A percentile compares a stretch with the other conserved stretches of the same genome.
phyloP scores from a whole-genome alignment of 352 stramenopile genomes.

The Globisporangium middletonii region DNA sequence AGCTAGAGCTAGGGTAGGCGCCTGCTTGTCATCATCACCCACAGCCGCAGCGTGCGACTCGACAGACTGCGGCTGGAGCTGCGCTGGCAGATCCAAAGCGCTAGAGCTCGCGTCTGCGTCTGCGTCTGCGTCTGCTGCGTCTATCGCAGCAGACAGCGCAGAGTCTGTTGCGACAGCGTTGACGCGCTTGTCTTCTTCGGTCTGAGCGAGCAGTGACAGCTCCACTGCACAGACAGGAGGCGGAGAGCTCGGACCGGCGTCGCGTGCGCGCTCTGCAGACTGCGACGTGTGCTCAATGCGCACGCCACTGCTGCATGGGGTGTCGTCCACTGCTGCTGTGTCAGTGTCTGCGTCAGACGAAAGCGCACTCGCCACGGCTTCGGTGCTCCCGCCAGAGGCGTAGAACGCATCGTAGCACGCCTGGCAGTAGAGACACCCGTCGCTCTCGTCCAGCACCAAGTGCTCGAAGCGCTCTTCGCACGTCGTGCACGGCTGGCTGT shows the following conservation, averaged over 20 bases:
- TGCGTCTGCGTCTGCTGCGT: no score
- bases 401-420: constrained; percentile 71
- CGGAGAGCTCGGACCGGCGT: no score
- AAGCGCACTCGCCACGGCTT: background rate
- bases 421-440: constrained; percentile 65
- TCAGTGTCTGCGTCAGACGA: background rate
- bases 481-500: constrained; percentile 34
- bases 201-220: no score
- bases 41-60: background rate
- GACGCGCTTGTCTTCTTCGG: no score
- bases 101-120: no score
- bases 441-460: constrained; percentile 49
- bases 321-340: background rate
- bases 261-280: no score
- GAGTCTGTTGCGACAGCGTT: no score
- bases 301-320: no score
- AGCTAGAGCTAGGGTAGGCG: no score
- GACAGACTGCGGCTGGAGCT: no score
- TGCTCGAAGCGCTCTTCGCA: constrained; percentile 23
- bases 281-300: background rate
- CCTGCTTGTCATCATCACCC: background rate
- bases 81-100: background rate
- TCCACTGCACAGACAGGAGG: no score
- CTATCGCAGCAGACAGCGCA: no score
- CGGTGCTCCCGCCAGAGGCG: constrained; percentile 9